A percentile compares a stretch with the other conserved stretches of the same genome.
These are phyloP conservation scores for Cladophialophora yegresii DNA, from an alignment of 2,329 filamentous ascomycete genomes.

Conservation along the genomic window DNA sequence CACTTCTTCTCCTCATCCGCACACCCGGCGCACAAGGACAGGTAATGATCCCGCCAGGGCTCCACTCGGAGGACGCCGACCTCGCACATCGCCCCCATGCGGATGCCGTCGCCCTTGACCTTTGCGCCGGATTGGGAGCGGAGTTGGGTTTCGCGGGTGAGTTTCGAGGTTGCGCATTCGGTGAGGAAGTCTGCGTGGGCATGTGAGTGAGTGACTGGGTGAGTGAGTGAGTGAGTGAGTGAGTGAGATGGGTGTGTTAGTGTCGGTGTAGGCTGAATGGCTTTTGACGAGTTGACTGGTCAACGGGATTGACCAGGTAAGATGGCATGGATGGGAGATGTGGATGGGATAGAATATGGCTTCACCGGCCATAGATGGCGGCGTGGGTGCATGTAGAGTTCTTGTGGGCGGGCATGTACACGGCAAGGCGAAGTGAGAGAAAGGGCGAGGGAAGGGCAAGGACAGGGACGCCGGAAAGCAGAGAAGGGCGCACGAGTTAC, in stretches of 20 bases:
- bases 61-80: neutral
- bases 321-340: too few species aligned
- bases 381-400: neutral
- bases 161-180: neutral
- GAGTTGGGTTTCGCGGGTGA: neutral
- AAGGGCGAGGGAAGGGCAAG: neutral
- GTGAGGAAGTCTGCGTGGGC: constrained; percentile 1
- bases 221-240: too few species aligned
- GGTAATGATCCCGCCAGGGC: neutral
- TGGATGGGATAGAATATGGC: neutral
- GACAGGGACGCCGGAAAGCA: neutral
- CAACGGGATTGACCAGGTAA: too few species aligned
- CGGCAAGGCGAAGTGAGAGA: neutral
- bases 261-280: too few species aligned
- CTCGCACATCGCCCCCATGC: neutral
- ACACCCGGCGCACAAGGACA: neutral
- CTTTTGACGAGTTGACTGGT: too few species aligned
- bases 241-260: neutral
- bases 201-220: too few species aligned
- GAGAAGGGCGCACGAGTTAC: too few species aligned
- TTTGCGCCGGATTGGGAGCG: neutral
- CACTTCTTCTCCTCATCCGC: neutral
- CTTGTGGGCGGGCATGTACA: neutral
- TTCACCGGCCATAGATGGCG: neutral
- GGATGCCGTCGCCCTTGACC: neutral